phyloP scores from a whole-genome alignment of 495 filamentous ascomycete genomes.

The Penicillium mononematosum region DNA sequence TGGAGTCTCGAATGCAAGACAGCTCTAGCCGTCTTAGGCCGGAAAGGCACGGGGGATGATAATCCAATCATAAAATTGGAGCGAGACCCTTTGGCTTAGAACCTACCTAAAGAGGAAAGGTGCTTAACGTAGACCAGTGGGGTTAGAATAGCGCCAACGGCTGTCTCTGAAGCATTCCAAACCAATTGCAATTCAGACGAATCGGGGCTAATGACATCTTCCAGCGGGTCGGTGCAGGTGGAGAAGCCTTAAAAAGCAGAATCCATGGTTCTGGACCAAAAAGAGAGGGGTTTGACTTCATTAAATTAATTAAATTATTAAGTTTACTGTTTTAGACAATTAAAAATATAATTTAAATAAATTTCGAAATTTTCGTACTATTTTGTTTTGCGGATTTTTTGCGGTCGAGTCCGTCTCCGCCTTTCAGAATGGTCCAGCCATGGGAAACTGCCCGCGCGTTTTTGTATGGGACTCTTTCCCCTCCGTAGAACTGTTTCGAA shows the following conservation, averaged over 20 bases:
- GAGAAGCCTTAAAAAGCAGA: constrained; percentile 13
- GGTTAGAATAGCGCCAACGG: constrained; percentile 23
- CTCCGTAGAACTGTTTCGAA: neutral
- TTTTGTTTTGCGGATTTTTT: constrained; percentile 1
- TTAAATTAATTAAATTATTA: constrained; percentile 1
- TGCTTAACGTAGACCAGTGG: neutral
- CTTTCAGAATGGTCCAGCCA: neutral
- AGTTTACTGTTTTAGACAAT: neutral
- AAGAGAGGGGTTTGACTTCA: neutral
- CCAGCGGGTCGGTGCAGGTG: constrained; percentile 26
- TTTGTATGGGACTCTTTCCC: constrained; percentile 10
- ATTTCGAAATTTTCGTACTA: neutral
- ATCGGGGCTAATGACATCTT: constrained; percentile 10
- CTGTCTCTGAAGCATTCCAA: constrained; percentile 14
- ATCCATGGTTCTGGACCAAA: constrained; percentile 11
- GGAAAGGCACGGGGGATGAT: neutral
- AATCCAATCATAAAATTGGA: constrained; percentile 2
- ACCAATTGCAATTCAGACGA: constrained; percentile 1
- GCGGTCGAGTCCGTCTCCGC: constrained; percentile 4
- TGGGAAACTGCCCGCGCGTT: neutral
- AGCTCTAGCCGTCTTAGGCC: neutral
- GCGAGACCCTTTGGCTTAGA: constrained; percentile 5
- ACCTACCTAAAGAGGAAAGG: constrained; percentile 8
- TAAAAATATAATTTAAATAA: neutral
- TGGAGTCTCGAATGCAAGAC: constrained; percentile 3